Percentiles rank a stretch among this genome's conserved stretches.
These are phyloP conservation scores for Venturiaceae sp. DNA, from an alignment of 2,329 filamentous ascomycete genomes.

Conservation along the genomic window DNA sequence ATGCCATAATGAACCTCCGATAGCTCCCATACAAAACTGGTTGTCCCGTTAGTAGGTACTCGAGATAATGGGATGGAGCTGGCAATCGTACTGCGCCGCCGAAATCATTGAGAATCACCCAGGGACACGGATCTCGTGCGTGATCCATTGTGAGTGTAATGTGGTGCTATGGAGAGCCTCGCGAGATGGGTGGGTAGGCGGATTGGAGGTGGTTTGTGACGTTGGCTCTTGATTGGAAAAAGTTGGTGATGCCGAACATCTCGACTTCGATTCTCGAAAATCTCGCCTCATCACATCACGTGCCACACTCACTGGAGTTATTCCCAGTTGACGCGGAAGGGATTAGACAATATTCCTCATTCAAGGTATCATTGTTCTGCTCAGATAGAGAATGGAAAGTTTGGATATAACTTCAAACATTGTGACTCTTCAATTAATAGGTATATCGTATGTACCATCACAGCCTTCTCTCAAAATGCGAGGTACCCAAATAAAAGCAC, in stretches of 20 bases:
- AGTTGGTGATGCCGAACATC: neutral
- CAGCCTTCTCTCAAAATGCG: too few relatives aligned
- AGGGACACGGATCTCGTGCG: slow-evolving; percentile 91
- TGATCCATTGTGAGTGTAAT: slow-evolving; percentile 51
- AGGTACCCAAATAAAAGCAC: too few relatives aligned
- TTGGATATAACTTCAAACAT: too few relatives aligned
- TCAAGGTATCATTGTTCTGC: too few relatives aligned
- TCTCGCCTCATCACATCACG: too few relatives aligned
- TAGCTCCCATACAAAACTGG: slow-evolving; percentile 18
- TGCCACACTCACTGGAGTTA: too few relatives aligned
- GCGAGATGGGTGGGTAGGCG: neutral
- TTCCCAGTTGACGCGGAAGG: too few relatives aligned
- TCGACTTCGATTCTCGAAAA: too few relatives aligned
- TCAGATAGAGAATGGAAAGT: too few relatives aligned
- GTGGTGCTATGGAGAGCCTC: neutral
- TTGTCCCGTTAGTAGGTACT: slow-evolving; percentile 9
- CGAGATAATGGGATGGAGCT: neutral
- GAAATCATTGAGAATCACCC: slow-evolving; percentile 94
- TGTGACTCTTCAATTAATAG: too few relatives aligned
- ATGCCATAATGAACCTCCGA: slow-evolving; percentile 68
- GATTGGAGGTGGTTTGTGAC: neutral
- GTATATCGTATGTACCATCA: too few relatives aligned
- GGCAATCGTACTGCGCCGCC: slow-evolving; percentile 71
- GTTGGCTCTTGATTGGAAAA: neutral
- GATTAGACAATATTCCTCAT: too few relatives aligned